Evolutionary conservation across 2,329 filamentous ascomycete genomes (phyloP), one percentile per base, ranked within the genome.

Genomic region (Aspergillus novofumigatus): DNA sequence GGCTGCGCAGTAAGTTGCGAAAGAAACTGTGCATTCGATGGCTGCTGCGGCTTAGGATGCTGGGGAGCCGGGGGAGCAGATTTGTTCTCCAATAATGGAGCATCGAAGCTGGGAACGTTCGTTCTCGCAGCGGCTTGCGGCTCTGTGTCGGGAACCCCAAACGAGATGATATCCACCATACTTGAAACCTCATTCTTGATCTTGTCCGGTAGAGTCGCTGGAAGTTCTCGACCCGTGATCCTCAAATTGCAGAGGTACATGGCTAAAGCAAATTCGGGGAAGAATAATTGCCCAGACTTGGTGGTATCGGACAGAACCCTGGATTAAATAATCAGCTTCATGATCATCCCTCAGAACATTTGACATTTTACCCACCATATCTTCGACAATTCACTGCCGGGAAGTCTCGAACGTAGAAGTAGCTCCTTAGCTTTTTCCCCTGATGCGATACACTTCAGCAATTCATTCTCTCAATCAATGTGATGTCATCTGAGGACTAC

Each of bases 101-200:
- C 77, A 69, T 83, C 85, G 69, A 93, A 91, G 65, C 86, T 88
- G 1, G 90, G 87, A 17, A 85, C 85, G 72, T 90, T 92, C 59
- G 80, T 84, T 54, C 80, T 80, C 3, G 79, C 77, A n/a, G 82
- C 74, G 21, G 82, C 76, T 44, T 75, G 74, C 14, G 77, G 79
- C 42, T 78, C 79, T 28, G 93, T 88, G 62, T 99, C 94, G 0
- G 85, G 86, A 25, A 97, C 84, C 65, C 88, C 91, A 72, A 99
- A 99, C 58, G 92, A 96, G 70, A 99, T 99, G 56, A 99, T 99
- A 71, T 99, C 94, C 44, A 99, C 94, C 92, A 99, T 97, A 76
- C 94, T 96, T 3, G 93, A 97, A 20, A 99, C 94, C 74, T 99
- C 94, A 68, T 99, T 99, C 78, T 87, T 89, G 63, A 99, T 87